These are phyloP conservation scores for Medicago arabica DNA, from an alignment of 306 rosid species.

Conservation along the genomic window DNA sequence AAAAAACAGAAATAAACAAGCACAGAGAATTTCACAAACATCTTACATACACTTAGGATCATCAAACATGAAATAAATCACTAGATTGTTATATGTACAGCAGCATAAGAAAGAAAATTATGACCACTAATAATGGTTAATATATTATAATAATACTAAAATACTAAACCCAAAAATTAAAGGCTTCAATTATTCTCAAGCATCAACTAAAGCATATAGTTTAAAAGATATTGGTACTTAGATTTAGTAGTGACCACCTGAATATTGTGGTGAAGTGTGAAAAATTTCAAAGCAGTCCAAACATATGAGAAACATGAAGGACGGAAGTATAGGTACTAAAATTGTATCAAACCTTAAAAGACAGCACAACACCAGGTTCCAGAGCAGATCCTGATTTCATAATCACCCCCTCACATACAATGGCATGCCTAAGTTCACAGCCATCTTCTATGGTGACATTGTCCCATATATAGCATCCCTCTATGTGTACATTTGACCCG, in stretches of 20 bases:
- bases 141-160: background rate
- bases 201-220: conserved; percentile 32
- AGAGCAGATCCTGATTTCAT: conserved; percentile 76
- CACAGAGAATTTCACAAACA: conserved; percentile 28
- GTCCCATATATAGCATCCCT: conserved; percentile 91
- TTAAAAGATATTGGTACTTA: conserved; percentile 11
- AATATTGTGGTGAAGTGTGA: background rate
- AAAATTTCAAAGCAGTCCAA: conserved; percentile 26
- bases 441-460: conserved; percentile 89
- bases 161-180: conserved; percentile 24
- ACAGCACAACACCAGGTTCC: conserved; percentile 89
- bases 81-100: conserved; percentile 25
- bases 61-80: conserved; percentile 13
- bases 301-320: conserved; percentile 27
- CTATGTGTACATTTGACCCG: conserved; percentile 83
- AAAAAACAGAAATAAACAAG: conserved; percentile 25
- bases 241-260: conserved; percentile 18
- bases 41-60: conserved; percentile 6
- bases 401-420: conserved; percentile 89
- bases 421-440: conserved; percentile 81
- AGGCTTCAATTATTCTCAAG: conserved; percentile 24
- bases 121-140: background rate
- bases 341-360: conserved; percentile 74
- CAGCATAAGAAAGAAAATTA: conserved; percentile 8
- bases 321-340: conserved; percentile 32